These are phyloP conservation scores for Moesziomyces globuligerus DNA, from an alignment of 1,284 basidiomycete genomes.

Conservation along the genomic window DNA sequence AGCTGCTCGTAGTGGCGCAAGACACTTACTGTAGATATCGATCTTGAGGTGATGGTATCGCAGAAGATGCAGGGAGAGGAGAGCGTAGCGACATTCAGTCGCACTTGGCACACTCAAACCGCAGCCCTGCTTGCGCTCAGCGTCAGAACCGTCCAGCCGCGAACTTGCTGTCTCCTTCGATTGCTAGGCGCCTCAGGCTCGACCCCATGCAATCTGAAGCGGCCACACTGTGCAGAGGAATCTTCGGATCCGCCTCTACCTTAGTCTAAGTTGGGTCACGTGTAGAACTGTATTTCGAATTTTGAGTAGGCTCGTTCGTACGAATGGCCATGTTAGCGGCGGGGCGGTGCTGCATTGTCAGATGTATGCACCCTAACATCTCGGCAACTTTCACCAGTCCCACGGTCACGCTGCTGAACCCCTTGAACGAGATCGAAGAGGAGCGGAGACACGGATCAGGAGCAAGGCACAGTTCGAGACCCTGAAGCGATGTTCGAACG, in stretches of 20 bases:
- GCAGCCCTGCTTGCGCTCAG: not conserved
- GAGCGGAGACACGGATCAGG: no score
- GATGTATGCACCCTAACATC: not conserved
- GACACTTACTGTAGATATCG: constrained; percentile 50
- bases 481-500: not conserved
- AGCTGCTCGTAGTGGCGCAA: constrained; percentile 4
- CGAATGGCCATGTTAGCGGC: not conserved
- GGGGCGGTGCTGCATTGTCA: not conserved
- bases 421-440: no score
- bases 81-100: constrained; percentile 8
- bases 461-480: no score
- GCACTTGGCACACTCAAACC: constrained; percentile 1
- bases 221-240: not conserved
- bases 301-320: not conserved
- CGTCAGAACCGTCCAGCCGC: not conserved
- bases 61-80: constrained; percentile 28
- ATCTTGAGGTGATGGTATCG: constrained; percentile 51
- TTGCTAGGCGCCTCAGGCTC: no score
- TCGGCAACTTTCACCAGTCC: not conserved
- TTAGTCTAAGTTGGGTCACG: constrained; percentile 1
- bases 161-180: not conserved
- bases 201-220: not conserved
- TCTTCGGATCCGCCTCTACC: not conserved
- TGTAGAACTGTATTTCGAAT: constrained; percentile 13
- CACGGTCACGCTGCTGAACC: not conserved